These are phyloP conservation scores for Colletotrichum destructivum DNA, from an alignment of 2,329 filamentous ascomycete genomes.

Conservation along the genomic window DNA sequence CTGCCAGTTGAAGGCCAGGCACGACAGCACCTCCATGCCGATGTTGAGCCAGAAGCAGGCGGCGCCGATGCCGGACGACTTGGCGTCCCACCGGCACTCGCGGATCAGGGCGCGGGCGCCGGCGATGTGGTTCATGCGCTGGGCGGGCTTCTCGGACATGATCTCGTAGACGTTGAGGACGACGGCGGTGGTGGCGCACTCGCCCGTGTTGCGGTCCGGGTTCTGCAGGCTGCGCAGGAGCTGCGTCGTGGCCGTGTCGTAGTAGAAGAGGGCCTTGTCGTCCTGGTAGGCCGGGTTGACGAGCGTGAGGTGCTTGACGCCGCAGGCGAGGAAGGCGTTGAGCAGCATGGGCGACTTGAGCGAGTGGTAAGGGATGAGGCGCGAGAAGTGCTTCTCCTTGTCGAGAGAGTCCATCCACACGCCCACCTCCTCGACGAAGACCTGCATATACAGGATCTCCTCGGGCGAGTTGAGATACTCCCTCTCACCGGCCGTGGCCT, in stretches of 20 bases:
- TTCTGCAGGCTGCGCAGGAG: conserved; percentile 85
- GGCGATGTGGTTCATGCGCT: conserved; percentile 91
- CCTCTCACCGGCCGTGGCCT: conserved; percentile 55
- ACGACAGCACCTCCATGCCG: conserved; percentile 90
- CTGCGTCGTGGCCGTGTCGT: conserved; percentile 86
- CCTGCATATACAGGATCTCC: conserved; percentile 90
- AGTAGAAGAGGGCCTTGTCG: conserved; percentile 85
- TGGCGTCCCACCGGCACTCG: conserved; percentile 90
- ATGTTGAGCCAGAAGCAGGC: conserved; percentile 97
- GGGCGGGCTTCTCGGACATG: conserved; percentile 85
- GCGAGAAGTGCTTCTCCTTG: conserved; percentile 87
- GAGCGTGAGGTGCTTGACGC: conserved; percentile 83
- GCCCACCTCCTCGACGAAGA: conserved; percentile 91
- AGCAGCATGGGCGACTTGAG: conserved; percentile 89
- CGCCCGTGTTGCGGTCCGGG: conserved; percentile 84
- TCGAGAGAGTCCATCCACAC: conserved; percentile 97
- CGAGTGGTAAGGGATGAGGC: conserved; percentile 86
- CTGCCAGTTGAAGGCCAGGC: conserved; percentile 88
- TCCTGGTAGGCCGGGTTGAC: conserved; percentile 79
- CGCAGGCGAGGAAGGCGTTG: conserved; percentile 91
- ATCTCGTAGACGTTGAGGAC: conserved; percentile 94
- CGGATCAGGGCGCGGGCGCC: conserved; percentile 89
- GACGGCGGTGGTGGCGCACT: conserved; percentile 90
- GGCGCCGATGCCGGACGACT: conserved; percentile 82
- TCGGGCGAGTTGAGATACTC: conserved; percentile 81